Percentiles rank a stretch among this genome's conserved stretches.
These are phyloP conservation scores for Blastobotrys parvus DNA, from an alignment of 805 yeast genomes.

Conservation along the genomic window DNA sequence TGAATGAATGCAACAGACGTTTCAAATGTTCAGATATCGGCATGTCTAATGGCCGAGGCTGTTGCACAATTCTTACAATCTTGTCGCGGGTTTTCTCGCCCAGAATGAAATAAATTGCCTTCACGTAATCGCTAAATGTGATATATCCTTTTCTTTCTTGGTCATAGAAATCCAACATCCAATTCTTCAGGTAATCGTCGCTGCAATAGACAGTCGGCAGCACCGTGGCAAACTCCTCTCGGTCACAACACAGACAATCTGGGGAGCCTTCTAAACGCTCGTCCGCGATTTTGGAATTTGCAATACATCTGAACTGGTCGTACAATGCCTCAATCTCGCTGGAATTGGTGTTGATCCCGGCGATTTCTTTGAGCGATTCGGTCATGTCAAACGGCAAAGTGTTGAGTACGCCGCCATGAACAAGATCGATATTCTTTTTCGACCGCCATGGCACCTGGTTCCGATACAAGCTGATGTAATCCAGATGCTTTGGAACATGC, in stretches of 20 bases:
- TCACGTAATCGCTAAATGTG: slow-evolving; percentile 7
- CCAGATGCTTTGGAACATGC: slow-evolving; percentile 7
- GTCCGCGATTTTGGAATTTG: too few species aligned
- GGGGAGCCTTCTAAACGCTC: too few species aligned
- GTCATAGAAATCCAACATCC: slow-evolving; percentile 8
- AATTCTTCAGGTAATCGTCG: slow-evolving; percentile 1
- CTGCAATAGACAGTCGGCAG: slow-evolving; percentile 6
- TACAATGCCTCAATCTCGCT: slow-evolving; percentile 16
- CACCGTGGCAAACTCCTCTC: slow-evolving; percentile 2
- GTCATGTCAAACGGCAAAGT: slow-evolving; percentile 7
- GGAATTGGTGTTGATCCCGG: neutral
- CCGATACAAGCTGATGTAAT: slow-evolving; percentile 2
- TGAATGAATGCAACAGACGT: slow-evolving; percentile 5
- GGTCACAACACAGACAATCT: too few species aligned
- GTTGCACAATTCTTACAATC: too few species aligned
- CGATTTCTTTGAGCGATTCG: slow-evolving; percentile 4
- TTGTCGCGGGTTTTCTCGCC: too few species aligned
- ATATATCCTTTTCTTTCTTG: slow-evolving; percentile 7
- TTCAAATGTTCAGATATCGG: slow-evolving; percentile 1
- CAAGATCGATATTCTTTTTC: slow-evolving; percentile 3
- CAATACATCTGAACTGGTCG: slow-evolving; percentile 12
- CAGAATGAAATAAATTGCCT: slow-evolving; percentile 5
- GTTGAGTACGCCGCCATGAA: neutral
- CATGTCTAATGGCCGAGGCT: neutral
- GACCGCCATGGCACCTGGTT: slow-evolving; percentile 10